Evolutionary conservation across 345 rosid genomes (phyloP).

Genomic region (Viola odorata): DNA sequence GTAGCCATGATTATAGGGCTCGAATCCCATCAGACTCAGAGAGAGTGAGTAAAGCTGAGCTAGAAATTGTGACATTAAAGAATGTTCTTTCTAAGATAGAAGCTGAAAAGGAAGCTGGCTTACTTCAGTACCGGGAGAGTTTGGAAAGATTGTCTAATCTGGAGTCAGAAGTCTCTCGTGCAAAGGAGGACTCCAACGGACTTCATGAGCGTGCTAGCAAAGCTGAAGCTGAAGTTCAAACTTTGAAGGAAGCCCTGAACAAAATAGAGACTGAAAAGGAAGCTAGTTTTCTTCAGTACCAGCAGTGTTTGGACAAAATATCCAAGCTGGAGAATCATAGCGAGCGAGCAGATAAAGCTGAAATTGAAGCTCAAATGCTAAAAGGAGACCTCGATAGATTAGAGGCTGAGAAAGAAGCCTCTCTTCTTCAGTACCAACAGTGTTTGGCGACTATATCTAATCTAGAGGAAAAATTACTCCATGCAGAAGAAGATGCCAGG

Average conservation of each 20-base stretch:
- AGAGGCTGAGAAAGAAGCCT: slow-evolving; percentile 67
- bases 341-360: slow-evolving; percentile 59
- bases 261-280: slow-evolving; percentile 60
- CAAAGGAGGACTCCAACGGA: slow-evolving; percentile 57
- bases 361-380: slow-evolving; percentile 47
- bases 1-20: slow-evolving; percentile 30
- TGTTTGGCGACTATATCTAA: slow-evolving; percentile 53
- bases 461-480: slow-evolving; percentile 52
- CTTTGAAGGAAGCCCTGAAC: slow-evolving; percentile 55
- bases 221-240: slow-evolving; percentile 74
- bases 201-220: slow-evolving; percentile 57
- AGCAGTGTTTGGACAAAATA: slow-evolving; percentile 67
- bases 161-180: slow-evolving; percentile 66
- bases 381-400: slow-evolving; percentile 47
- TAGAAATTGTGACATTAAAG: slow-evolving; percentile 64
- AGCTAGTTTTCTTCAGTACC: slow-evolving; percentile 56
- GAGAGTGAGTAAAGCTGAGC: slow-evolving; percentile 59
- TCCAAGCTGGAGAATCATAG: slow-evolving; percentile 47
- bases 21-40: slow-evolving; percentile 52
- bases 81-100: slow-evolving; percentile 76
- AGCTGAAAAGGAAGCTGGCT: slow-evolving; percentile 80
- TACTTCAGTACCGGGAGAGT: slow-evolving; percentile 63
- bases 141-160: slow-evolving; percentile 63
- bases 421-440: slow-evolving; percentile 44
- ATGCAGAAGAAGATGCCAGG: slow-evolving; percentile 54